Evolutionary conservation across 208 protist species (phyloP), one percentile per base, ranked within the genome.

Genomic region (Herpetomonas tarakana): DNA sequence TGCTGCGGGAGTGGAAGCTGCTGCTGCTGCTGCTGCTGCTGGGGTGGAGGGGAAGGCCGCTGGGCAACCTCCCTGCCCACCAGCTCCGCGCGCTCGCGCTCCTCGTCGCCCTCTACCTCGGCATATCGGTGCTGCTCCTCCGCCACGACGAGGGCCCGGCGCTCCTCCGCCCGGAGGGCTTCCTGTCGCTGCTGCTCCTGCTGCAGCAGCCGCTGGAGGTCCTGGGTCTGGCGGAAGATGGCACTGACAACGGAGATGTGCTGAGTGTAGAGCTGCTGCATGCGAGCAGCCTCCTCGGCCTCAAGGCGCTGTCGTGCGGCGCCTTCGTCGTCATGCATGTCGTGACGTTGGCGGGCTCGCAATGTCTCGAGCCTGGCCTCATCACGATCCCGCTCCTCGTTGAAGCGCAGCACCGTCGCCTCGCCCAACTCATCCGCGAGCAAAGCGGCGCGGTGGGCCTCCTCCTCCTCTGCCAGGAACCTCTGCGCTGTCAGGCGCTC

Each of bases 391-490:
- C 45, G 46, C 24, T 28, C 22, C 30, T 46, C 52, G 35, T 19
- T 35, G 3, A 28, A 24, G 12, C 49, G 45, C 16, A 52, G 51
- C 21, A 62, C 62, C 1, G 25, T 27, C 25, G 38, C 38, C 24
- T 4, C 44, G 18, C 24, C 49, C 16, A 68, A 76, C 26, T 77
- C 65, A 46, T 84, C 77, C n/a, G 81, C 76, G 52, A 83, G 64
- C 39, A 88, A 55, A 1, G 53, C 59, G n/a, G 71, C 70, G 6
- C 81, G 75, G 0, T 41, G 62, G 9, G 69, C 63, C 52, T 81
- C 74, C 54, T 88, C 81, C n/a, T 52, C 52, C 46, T 74, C 74
- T 47, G 76, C 68, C 21, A 88, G 39, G 19, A 71, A 19, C 12
- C 58, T 53, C 52, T 76, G 66, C 19, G 47, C 62, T 16, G 60